Evolutionary conservation across 345 rosid genomes (phyloP).

Genomic region (Acer campestre): DNA sequence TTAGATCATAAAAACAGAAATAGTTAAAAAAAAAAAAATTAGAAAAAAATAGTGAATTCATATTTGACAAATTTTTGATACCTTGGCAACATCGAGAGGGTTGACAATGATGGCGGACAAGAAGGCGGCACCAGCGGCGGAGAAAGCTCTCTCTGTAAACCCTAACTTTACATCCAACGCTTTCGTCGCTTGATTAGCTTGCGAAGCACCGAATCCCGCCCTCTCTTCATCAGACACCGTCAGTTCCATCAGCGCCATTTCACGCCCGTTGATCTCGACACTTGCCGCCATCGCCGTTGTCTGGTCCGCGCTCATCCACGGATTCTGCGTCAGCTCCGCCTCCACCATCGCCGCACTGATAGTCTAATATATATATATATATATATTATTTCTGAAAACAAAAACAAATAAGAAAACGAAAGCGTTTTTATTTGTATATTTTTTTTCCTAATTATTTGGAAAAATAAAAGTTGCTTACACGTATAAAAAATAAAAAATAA

Average conservation of each 20-base stretch:
- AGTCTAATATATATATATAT: too few relatives aligned
- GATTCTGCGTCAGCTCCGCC: constrained; percentile 19
- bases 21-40: background rate
- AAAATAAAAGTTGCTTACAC: constrained; percentile 18
- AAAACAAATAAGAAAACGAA: background rate
- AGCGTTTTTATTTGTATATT: background rate
- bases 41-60: background rate
- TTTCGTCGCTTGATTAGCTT: constrained; percentile 20
- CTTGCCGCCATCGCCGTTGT: background rate
- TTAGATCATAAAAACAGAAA: background rate
- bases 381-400: background rate
- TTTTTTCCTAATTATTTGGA: constrained; percentile 35
- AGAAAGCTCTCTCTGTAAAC: constrained; percentile 65
- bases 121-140: constrained; percentile 96
- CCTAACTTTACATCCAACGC: constrained; percentile 53
- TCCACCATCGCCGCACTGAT: constrained; percentile 26
- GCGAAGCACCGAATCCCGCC: constrained; percentile 24
- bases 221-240: constrained; percentile 24
- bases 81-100: constrained; percentile 97
- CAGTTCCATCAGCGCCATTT: constrained; percentile 23
- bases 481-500: background rate
- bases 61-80: constrained; percentile 6
- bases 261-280: constrained; percentile 21
- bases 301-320: constrained; percentile 34
- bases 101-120: constrained; percentile 81